Conservation (phyloP, 176 grass and related monocot genomes). For the Secale cereale region DNA sequence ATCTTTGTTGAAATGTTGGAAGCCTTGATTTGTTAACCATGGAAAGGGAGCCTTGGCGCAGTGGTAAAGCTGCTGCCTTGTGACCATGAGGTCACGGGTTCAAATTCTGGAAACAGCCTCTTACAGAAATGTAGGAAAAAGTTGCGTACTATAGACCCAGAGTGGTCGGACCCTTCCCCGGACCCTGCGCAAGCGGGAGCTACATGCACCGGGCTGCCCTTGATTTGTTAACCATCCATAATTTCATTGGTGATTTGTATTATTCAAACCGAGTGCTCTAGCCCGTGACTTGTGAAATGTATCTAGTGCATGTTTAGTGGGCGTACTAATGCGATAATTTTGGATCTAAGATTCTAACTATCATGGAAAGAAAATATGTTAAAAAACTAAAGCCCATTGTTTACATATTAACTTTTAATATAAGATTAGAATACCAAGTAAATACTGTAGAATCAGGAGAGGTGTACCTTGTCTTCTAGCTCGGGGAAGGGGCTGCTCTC, state of each 20-base stretch:
- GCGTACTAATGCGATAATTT: not conserved
- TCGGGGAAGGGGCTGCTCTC: too few species aligned
- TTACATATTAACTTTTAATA: not conserved
- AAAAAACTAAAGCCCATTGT: not conserved
- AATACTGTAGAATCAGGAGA: too few species aligned
- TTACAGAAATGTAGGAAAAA: too few species aligned
- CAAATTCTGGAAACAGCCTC: too few species aligned
- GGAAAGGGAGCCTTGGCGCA: too few species aligned
- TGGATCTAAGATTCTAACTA: not conserved
- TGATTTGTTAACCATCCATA: not conserved
- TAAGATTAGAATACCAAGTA: not conserved
- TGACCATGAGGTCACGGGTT: too few species aligned
- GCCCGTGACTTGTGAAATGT: constrained; percentile 7
- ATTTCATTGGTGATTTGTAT: constrained; percentile 12
- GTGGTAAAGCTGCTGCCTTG: too few species aligned
- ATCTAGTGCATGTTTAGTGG: not conserved
- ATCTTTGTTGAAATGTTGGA: constrained; percentile 3
- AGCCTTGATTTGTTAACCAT: not conserved
- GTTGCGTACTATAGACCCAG: too few species aligned
- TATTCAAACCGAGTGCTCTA: not conserved
- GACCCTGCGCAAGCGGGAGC: too few species aligned
- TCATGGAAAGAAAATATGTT: not conserved
- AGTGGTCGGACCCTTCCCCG: too few species aligned
- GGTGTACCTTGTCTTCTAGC: too few species aligned
- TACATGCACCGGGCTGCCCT: too few species aligned